These are phyloP conservation scores for Cladophialophora immunda DNA, from an alignment of 2,329 filamentous ascomycete genomes.

Conservation along the genomic window DNA sequence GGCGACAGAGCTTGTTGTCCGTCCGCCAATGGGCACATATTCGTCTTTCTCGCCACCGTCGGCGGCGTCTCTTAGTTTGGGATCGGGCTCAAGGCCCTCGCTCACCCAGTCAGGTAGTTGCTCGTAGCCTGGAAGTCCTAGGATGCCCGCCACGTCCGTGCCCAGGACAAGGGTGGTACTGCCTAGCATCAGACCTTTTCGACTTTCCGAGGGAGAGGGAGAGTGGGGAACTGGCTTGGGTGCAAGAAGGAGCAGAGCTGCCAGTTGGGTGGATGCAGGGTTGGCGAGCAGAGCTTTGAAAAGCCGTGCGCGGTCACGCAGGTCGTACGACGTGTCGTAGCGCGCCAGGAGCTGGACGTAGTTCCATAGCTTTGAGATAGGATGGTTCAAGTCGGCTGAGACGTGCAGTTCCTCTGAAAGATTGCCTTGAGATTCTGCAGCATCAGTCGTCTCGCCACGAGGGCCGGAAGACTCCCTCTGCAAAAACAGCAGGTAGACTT, in stretches of 20 bases:
- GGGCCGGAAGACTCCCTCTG: slow-evolving; percentile 46
- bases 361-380: slow-evolving; percentile 78
- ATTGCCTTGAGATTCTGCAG: slow-evolving; percentile 40
- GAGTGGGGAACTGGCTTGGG: slow-evolving; percentile 93
- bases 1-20: slow-evolving; percentile 44
- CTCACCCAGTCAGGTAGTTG: slow-evolving; percentile 84
- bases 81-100: slow-evolving; percentile 80
- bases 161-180: slow-evolving; percentile 87
- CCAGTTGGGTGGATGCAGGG: slow-evolving; percentile 79
- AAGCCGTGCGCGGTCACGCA: slow-evolving; percentile 87
- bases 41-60: slow-evolving; percentile 42
- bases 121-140: slow-evolving; percentile 81
- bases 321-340: slow-evolving; percentile 94
- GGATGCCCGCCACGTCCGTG: slow-evolving; percentile 71
- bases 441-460: slow-evolving; percentile 38
- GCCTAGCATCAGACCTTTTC: slow-evolving; percentile 80
- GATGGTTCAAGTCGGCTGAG: slow-evolving; percentile 58
- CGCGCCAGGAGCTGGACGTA: slow-evolving; percentile 85
- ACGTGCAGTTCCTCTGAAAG: slow-evolving; percentile 42
- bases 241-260: slow-evolving; percentile 87
- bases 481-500: slow-evolving; percentile 91
- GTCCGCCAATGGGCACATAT: slow-evolving; percentile 45
- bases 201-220: slow-evolving; percentile 84
- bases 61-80: slow-evolving; percentile 72
- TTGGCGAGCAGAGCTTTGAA: slow-evolving; percentile 84